Conservation (phyloP, 441 rosid genomes). For the Populus trichocarpa region DNA sequence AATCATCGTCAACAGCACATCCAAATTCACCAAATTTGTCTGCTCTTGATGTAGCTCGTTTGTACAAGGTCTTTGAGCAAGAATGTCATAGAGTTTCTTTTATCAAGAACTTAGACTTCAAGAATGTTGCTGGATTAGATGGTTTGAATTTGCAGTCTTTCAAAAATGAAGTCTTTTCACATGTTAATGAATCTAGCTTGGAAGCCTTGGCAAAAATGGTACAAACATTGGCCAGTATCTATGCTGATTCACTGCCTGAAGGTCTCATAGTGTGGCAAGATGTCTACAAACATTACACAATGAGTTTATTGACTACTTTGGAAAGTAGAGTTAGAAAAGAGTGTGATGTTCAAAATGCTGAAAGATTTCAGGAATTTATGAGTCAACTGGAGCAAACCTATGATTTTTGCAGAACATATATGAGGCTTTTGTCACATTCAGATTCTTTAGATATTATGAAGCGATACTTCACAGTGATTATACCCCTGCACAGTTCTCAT, state of each 20-base stretch:
- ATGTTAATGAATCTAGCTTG: constrained; percentile 54
- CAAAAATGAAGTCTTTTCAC: constrained; percentile 61
- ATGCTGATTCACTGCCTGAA: constrained; percentile 44
- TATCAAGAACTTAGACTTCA: constrained; percentile 77
- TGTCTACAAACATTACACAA: constrained; percentile 63
- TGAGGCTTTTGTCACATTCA: constrained; percentile 59
- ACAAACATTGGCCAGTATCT: constrained; percentile 43
- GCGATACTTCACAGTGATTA: constrained; percentile 48
- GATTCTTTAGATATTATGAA: constrained; percentile 69
- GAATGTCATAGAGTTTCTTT: constrained; percentile 82
- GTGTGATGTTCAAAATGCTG: constrained; percentile 49
- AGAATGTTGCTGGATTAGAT: constrained; percentile 65
- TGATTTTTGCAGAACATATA: constrained; percentile 49
- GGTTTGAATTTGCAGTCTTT: constrained; percentile 67
- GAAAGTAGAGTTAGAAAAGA: constrained; percentile 47
- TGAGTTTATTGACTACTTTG: constrained; percentile 48
- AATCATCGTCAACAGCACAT: constrained; percentile 28
- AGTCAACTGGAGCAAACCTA: constrained; percentile 71
- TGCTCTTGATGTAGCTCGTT: constrained; percentile 38
- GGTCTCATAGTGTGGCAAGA: constrained; percentile 68
- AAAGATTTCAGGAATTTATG: constrained; percentile 61
- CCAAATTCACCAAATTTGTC: constrained; percentile 33
- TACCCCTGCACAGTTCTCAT: constrained; percentile 42
- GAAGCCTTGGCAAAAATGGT: constrained; percentile 94
- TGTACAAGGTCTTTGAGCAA: constrained; percentile 60